Percentiles rank a stretch among this genome's conserved stretches.
phyloP scores from a whole-genome alignment of 2,329 filamentous ascomycete genomes.

The Monilinia fructigena region DNA sequence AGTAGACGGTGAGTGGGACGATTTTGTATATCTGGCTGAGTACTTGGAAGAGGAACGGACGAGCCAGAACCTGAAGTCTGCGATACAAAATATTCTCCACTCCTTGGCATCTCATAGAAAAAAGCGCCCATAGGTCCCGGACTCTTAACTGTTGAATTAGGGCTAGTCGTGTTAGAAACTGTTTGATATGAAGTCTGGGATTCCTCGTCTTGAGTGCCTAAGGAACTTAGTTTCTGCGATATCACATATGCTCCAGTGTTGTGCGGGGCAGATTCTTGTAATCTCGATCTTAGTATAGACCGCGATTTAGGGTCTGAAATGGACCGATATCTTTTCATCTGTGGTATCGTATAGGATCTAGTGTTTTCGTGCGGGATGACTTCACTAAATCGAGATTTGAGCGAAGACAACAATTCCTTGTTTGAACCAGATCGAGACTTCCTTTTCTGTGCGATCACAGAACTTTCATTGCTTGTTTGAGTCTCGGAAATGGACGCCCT shows the following conservation, averaged over 20 bases:
- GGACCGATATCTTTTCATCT: neutral
- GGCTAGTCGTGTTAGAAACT: neutral
- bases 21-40: neutral
- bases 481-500: too few species aligned
- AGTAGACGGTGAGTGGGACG: too few species aligned
- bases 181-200: neutral
- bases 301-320: neutral
- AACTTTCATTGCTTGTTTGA: too few species aligned
- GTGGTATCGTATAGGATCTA: neutral
- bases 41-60: neutral
- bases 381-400: neutral
- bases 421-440: neutral
- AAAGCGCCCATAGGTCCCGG: neutral
- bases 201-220: neutral
- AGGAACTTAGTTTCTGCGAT: neutral
- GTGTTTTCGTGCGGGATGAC: neutral
- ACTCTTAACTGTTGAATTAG: neutral
- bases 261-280: neutral
- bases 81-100: too few species aligned
- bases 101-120: neutral
- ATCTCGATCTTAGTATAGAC: too few species aligned
- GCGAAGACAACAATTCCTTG: neutral
- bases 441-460: neutral
- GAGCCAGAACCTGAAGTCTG: neutral
- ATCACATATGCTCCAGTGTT: neutral